Base-by-base conservation (phyloP, 345 rosid genomes). In the Excoecaria cochinchinensis region DNA sequence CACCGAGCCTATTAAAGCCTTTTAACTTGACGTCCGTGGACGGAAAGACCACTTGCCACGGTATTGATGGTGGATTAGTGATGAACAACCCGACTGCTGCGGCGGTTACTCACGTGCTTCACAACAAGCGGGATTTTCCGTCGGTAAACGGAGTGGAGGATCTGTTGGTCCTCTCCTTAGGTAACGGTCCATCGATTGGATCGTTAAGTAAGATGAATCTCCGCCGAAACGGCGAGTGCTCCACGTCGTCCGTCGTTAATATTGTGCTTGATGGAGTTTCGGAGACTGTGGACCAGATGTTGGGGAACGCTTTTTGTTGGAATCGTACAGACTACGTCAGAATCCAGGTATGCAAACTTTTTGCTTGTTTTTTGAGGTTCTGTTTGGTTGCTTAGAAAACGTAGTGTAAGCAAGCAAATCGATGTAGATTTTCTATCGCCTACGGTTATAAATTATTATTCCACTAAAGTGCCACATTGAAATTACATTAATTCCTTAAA, bases 61-160 rank as follows among this genome's bases (percentile, higher is more conserved):
- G 97, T 74, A 87, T 92, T 4, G 99, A 92, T 80, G 99, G 99
- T 12, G 97, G 99, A 4, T 73, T 95, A 31, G 98, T 91, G 76
- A 95, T 95, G 99, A 95, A 95, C 87, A 95, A 95, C 60, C 99
- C 99, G n/a, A 80, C 97, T 3, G 92, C 96, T 3, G 97, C 97
- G 0, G 98, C 96, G 52, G 91, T 91, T 36, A 95, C 98, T 19
- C 99, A 95, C 80, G 99, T 92, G 67, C 89, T 95, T 60, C 99
- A 95, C 80, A 95, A 95, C 92, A 95, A 93, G 82, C 85, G 91
- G 21, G 99, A 91, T 74, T 95, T 95, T 78, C 99, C 99, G 17
- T 76, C 87, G 0, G 96, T 86, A 39, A 91, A 86, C 80, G 77
- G 97, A 84, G 94, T 95, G 10, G 97, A 95, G 77, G 99, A 93